phyloP scores from a whole-genome alignment of 2,329 filamentous ascomycete genomes.

The Cryoendolithus antarcticus region DNA sequence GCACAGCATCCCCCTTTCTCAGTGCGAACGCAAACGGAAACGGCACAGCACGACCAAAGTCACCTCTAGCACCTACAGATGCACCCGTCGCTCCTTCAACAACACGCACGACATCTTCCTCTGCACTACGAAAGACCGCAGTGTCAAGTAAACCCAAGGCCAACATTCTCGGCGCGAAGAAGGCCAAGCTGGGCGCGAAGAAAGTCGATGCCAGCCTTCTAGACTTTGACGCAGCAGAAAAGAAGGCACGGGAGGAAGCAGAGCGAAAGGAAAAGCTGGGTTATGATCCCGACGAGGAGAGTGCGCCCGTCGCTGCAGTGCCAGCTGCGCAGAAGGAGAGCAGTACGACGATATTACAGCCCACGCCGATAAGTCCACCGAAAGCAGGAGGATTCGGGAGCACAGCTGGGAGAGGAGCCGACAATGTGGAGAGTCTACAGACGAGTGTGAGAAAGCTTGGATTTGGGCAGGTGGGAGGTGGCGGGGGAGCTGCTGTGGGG shows the following conservation, averaged over 20 bases:
- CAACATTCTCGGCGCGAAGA: conserved; percentile 58
- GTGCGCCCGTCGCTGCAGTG: conserved; percentile 35
- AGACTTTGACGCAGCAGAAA: conserved; percentile 95
- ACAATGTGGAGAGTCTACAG: conserved; percentile 77
- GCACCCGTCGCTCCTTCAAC: conserved; percentile 46
- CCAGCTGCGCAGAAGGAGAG: conserved; percentile 32
- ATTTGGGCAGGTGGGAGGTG: conserved; percentile 69
- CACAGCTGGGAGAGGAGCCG: conserved; percentile 44
- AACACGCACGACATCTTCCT: conserved; percentile 62
- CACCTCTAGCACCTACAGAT: conserved; percentile 55
- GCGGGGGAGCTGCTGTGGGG: conserved; percentile 38
- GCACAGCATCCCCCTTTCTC: conserved; percentile 82
- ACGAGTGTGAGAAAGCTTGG: conserved; percentile 79
- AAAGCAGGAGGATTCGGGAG: conserved; percentile 48
- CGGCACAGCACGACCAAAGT: conserved; percentile 59
- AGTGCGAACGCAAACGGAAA: conserved; percentile 56
- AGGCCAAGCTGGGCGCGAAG: conserved; percentile 46
- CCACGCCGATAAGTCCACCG: conserved; percentile 61
- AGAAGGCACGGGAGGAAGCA: conserved; percentile 92
- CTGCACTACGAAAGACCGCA: conserved; percentile 66
- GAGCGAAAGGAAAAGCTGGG: conserved; percentile 91
- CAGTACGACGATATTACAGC: conserved; percentile 54
- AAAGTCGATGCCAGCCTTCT: conserved; percentile 65
- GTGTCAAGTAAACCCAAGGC: conserved; percentile 54
- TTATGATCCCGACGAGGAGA: conserved; percentile 83